Evolutionary conservation across 2,329 filamentous ascomycete species (phyloP), one percentile per base, ranked within the genome.

Genomic region (Alternaria ethzedia): DNA sequence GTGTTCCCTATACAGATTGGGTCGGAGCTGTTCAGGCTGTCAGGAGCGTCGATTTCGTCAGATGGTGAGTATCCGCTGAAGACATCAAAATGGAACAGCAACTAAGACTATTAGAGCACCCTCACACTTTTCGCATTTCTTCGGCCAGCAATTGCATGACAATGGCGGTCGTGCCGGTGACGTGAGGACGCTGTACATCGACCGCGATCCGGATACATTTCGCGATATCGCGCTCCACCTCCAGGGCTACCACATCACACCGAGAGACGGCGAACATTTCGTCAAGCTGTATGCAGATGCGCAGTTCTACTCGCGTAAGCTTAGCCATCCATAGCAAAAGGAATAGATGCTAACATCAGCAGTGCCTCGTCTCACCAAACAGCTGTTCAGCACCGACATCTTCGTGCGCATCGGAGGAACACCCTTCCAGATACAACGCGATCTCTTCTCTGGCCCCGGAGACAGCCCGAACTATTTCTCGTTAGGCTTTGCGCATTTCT

Each of bases 381-480:
- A 96, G 80, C 89, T 98, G 21, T 96, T 95, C 80, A 92, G 95
- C 71, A 93, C 93, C 66, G 92, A 92, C 73, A 96, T 97, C 75
- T 97, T 94, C 83, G 94, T 97, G 73, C 91, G 92, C 65, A 95
- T 98, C 72, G 95, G 95, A 63, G 89, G 92, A 70, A 88, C 87
- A 61, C 89, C 96, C 72, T 98, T 98, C 80, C 91, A 94, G 77
- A 94, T 98, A 68, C 92, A 94, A 2, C 91, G 94, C 66, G 92
- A 97, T 71, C 85, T 97, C 65, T 97, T 98, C 80, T 90, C 88
- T 28, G 87, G 88, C 36, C 93, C 94, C 1, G 95, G 94, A 25
- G 94, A 98, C 81, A 90, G 89, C n/a, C 94, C 94, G 12, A 98
- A 98, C 79, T 98, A 94, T 85, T 98, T 98, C 84, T 91, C 93